Base-by-base conservation (phyloP, 306 rosid genomes). In the Lithocarpus polystachyus region DNA sequence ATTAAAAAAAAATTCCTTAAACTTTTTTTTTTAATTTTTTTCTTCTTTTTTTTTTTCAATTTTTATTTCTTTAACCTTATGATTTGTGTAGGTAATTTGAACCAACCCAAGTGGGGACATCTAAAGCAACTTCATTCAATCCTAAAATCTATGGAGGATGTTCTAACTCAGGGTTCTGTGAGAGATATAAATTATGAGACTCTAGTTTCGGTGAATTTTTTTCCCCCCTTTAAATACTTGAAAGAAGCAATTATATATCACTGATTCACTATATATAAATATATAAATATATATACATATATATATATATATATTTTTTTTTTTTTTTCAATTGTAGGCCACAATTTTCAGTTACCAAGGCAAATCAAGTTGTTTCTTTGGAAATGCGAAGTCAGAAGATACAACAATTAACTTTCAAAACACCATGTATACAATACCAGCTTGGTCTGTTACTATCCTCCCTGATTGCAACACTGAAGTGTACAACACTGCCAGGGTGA, bases 51-150 rank as follows among this genome's bases (percentile, higher is more conserved):
- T 23, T n/a, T 69, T 69, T 40, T 10, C 20, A 37, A n/a, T 8
- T 69, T 33, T 40, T 33, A 1, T 14, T 45, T 51, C 4, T 40
- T 20, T 12, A 48, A 71, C 13, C 56, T 40, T 13, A 22, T 31
- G 33, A 52, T 17, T n/a, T 29, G n/a, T 53, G 14, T 35, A 83
- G 86, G 86, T 23, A 80, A 83, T 37, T 55, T 77, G 68, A 86
- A 86, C 55, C 79, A 86, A 35, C 85, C 87, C n/a, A 86, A 83
- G 72, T 83, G 87, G 83, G 87, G 85, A 10, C 87, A 86, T 81
- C 76, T 86, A 22, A 77, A 74, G 7, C 45, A 52, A 13, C 87
- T 83, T 15, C 89, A 86, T 71, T 20, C 12, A 0, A 2, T 77
- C 22, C 29, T 86, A 5, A 64, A 14, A 67, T 75, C 83, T 14